These are phyloP conservation scores for Symbiodinium natans DNA, from an alignment of 73 alveolate genomes.

Conservation along the genomic window DNA sequence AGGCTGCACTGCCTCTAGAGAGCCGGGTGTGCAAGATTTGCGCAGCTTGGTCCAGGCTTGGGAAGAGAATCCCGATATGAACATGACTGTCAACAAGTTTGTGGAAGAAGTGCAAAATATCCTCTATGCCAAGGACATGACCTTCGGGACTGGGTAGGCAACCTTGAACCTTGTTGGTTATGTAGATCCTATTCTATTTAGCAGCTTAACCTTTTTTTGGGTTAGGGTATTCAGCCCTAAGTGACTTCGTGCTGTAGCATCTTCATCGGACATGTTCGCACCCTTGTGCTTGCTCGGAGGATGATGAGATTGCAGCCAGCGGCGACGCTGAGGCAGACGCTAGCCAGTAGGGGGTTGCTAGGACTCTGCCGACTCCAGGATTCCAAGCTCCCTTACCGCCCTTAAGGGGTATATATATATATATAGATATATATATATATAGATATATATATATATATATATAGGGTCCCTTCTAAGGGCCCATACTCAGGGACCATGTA, in stretches of 20 bases:
- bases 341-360: not conserved
- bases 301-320: not conserved
- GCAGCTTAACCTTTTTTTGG: not conserved
- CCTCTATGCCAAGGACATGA: conserved; percentile 62
- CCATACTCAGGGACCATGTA: no score
- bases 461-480: no score
- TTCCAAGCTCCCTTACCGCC: no score
- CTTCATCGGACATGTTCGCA: no score
- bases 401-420: no score
- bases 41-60: conserved; percentile 24
- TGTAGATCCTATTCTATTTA: no score
- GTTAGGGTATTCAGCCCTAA: no score
- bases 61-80: conserved; percentile 70
- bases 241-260: no score
- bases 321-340: not conserved
- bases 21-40: not conserved
- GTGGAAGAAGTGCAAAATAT: conserved; percentile 84
- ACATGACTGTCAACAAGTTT: conserved; percentile 77
- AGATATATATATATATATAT: no score
- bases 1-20: not conserved
- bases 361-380: no score
- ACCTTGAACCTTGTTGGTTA: no score
- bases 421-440: no score
- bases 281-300: not conserved
- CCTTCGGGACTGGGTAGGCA: not conserved